A percentile compares a stretch with the other conserved stretches of the same genome.
Conservation (phyloP, 371 early-diverging fungal genomes). For the Basidiobolus meristosporus region DNA sequence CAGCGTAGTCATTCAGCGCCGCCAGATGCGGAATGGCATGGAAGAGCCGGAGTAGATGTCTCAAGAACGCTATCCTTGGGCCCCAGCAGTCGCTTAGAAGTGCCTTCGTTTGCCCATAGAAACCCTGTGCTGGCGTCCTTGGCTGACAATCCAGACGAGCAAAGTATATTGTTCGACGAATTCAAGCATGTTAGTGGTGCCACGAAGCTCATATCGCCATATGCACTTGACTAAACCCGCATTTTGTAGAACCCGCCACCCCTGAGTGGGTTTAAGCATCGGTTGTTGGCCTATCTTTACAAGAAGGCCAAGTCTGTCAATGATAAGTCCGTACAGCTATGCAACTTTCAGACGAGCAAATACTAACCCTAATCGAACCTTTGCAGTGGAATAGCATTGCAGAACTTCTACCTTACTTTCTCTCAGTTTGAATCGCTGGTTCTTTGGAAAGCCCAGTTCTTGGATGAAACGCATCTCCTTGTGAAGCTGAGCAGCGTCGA, state of each 20-base stretch:
- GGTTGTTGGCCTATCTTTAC: conserved; percentile 29
- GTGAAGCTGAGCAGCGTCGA: conserved; percentile 33
- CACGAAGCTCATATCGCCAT: neutral
- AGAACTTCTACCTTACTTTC: conserved; percentile 31
- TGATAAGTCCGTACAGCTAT: conserved; percentile 8
- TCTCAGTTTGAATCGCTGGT: conserved; percentile 21
- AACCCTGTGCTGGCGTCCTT: conserved; percentile 3
- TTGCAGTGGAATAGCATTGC: conserved; percentile 16
- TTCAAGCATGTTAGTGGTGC: neutral
- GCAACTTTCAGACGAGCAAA: neutral
- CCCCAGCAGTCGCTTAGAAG: conserved; percentile 1
- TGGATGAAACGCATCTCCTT: conserved; percentile 23
- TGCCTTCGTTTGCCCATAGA: conserved; percentile 1
- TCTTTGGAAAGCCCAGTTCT: conserved; percentile 38
- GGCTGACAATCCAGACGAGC: neutral
- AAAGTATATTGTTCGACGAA: neutral
- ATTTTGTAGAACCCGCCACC: neutral
- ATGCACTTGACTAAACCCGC: neutral
- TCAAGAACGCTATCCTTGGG: conserved; percentile 5
- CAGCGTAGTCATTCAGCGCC: conserved; percentile 1
- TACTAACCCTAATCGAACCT: neutral
- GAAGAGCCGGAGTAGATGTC: conserved; percentile 2
- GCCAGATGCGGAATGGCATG: neutral
- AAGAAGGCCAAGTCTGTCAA: conserved; percentile 16
- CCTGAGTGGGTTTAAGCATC: conserved; percentile 32